Evolutionary conservation across 129 eudicot species (phyloP).

Genomic region (Flaveria brownii): DNA sequence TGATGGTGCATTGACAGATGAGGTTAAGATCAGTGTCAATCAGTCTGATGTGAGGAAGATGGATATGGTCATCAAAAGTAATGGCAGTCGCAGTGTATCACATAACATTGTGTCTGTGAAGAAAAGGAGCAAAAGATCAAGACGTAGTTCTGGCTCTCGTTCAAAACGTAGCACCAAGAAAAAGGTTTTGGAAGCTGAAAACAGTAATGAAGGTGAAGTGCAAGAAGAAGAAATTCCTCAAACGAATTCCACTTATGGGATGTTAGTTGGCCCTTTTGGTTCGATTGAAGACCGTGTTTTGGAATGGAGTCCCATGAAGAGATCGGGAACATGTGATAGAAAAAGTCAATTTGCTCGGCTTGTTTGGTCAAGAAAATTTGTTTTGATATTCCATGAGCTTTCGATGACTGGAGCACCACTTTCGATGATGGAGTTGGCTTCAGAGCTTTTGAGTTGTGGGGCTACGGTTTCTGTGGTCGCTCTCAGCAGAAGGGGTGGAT

Average conservation of each 20-base stretch:
- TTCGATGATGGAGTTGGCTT: conserved; percentile 96
- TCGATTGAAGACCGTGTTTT: conserved; percentile 67
- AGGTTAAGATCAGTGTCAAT: conserved; percentile 27
- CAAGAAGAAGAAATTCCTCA: conserved; percentile 74
- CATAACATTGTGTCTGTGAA: conserved; percentile 36
- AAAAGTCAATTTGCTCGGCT: conserved; percentile 85
- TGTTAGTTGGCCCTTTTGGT: conserved; percentile 95
- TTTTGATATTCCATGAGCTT: conserved; percentile 86
- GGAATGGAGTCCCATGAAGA: conserved; percentile 85
- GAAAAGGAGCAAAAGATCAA: conserved; percentile 57
- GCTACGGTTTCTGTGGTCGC: conserved; percentile 87
- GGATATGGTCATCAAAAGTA: conserved; percentile 39
- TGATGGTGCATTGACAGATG: conserved; percentile 33
- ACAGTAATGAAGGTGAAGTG: conserved; percentile 41
- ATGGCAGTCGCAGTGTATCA: conserved; percentile 31
- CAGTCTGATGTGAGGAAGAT: conserved; percentile 34
- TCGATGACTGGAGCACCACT: conserved; percentile 99
- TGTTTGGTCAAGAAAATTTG: conserved; percentile 92
- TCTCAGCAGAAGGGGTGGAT: conserved; percentile 87
- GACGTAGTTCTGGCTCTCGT: conserved; percentile 43
- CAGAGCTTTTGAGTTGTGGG: conserved; percentile 96
- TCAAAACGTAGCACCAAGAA: conserved; percentile 49
- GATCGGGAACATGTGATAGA: conserved; percentile 93
- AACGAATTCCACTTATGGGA: conserved; percentile 66
- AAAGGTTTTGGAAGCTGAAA: conserved; percentile 31